A percentile compares a stretch with the other conserved stretches of the same genome.
Conservation (phyloP, 306 rosid genomes). For the Bauhinia variegata region DNA sequence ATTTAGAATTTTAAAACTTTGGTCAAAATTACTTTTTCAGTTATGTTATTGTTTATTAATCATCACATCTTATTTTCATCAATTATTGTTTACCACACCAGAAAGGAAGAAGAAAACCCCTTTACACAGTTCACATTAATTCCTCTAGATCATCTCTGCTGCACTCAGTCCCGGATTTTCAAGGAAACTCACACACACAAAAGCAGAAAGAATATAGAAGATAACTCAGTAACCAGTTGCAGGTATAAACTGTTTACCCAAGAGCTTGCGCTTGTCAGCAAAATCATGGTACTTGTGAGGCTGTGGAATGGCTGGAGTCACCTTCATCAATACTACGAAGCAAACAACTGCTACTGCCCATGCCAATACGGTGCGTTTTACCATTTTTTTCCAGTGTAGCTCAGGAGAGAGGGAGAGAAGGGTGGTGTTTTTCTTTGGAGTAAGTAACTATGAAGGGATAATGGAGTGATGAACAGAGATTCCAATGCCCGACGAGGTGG, state of each 20-base stretch:
- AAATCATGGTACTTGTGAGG: conserved; percentile 78
- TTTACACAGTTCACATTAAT: background rate
- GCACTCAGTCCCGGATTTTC: background rate
- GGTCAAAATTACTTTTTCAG: too few relatives aligned
- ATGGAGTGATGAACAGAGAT: conserved; percentile 33
- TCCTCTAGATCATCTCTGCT: background rate
- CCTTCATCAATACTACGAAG: conserved; percentile 73
- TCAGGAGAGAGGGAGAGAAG: background rate
- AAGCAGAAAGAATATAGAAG: background rate
- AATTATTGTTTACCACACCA: background rate
- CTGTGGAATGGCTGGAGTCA: conserved; percentile 84
- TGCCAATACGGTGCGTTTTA: conserved; percentile 49
- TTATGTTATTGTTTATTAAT: too few relatives aligned
- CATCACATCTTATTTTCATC: too few relatives aligned
- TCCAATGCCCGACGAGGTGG: conserved; percentile 35
- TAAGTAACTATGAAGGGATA: background rate
- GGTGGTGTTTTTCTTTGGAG: background rate
- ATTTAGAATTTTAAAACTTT: too few relatives aligned
- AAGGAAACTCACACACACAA: background rate
- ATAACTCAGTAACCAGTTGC: background rate
- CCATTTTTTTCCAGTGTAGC: conserved; percentile 41
- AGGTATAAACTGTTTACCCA: conserved; percentile 47
- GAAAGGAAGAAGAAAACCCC: background rate
- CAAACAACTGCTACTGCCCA: conserved; percentile 58
- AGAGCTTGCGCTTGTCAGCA: conserved; percentile 76